Evolutionary conservation across 805 yeast genomes (phyloP).

Genomic region (Kodamaea neixiangensis): DNA sequence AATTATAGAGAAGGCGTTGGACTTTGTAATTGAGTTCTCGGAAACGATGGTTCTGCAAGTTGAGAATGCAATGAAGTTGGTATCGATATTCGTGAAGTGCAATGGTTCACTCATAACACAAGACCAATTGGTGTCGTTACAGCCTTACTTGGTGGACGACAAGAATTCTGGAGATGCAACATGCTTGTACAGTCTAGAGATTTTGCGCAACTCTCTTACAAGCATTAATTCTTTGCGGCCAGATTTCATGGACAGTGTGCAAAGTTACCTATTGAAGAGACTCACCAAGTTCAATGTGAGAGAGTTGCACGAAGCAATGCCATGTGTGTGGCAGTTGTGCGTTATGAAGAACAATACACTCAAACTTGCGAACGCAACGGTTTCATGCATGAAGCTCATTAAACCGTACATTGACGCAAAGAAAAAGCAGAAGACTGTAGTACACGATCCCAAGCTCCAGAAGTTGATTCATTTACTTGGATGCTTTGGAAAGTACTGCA

Average conservation of each 20-base stretch:
- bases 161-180: conserved; percentile 37
- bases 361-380: conserved; percentile 61
- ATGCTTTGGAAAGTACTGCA: conserved; percentile 67
- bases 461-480: conserved; percentile 67
- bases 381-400: conserved; percentile 56
- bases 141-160: conserved; percentile 61
- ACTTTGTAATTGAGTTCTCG: conserved; percentile 31
- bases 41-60: conserved; percentile 16
- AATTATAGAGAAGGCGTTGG: conserved; percentile 39
- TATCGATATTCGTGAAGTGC: conserved; percentile 58
- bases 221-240: conserved; percentile 47
- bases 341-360: conserved; percentile 44
- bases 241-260: conserved; percentile 51
- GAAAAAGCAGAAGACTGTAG: conserved; percentile 17
- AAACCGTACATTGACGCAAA: conserved; percentile 44
- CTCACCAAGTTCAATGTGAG: conserved; percentile 59
- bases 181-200: conserved; percentile 52
- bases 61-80: conserved; percentile 45
- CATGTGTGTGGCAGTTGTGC: conserved; percentile 63
- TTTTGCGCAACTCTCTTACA: conserved; percentile 53
- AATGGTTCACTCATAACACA: conserved; percentile 57
- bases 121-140: conserved; percentile 65
- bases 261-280: conserved; percentile 51
- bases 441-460: conserved; percentile 30
- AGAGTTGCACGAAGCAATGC: conserved; percentile 75